A percentile compares a stretch with the other conserved stretches of the same genome.
These are phyloP conservation scores for Polychaeton citri DNA, from an alignment of 2,329 filamentous ascomycete species.

Conservation along the genomic window DNA sequence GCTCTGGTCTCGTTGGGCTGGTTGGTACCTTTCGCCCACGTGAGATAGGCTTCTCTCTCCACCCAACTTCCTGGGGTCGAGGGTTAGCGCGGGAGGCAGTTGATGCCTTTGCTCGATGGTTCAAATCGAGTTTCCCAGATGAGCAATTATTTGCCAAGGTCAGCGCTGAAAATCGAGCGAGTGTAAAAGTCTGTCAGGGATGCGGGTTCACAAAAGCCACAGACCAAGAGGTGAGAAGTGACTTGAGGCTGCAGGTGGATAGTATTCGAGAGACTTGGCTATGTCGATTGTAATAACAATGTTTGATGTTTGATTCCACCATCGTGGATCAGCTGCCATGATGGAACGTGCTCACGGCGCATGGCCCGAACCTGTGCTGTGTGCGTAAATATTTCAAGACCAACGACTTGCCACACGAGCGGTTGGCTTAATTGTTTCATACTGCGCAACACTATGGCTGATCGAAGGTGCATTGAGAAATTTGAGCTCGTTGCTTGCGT, in stretches of 20 bases:
- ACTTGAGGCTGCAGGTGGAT: slow-evolving; percentile 4
- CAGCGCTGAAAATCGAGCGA: slow-evolving; percentile 6
- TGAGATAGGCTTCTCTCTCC: slow-evolving; percentile 10
- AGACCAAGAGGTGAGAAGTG: slow-evolving; percentile 1
- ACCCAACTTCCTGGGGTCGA: slow-evolving; percentile 7
- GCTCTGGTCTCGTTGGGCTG: slow-evolving; percentile 5
- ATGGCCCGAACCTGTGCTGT: no score
- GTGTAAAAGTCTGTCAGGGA: slow-evolving; percentile 6
- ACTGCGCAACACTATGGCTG: no score
- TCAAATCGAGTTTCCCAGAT: slow-evolving; percentile 2
- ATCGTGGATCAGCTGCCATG: no score
- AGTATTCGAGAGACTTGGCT: slow-evolving; percentile 5
- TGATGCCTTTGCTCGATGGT: slow-evolving; percentile 8
- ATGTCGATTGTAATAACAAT: no score
- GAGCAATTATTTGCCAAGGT: slow-evolving; percentile 9
- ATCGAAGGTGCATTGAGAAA: no score
- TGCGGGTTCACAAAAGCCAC: slow-evolving; percentile 7
- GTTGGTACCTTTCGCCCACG: slow-evolving; percentile 9
- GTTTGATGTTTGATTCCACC: no score
- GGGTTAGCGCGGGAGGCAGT: slow-evolving; percentile 8
- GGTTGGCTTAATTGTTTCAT: no score
- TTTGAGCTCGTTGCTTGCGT: no score
- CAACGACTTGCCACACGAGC: no score
- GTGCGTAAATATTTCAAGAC: no score
- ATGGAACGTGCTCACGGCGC: no score